Conservation (phyloP, 345 rosid genomes). For the Capsella bursapastoris region DNA sequence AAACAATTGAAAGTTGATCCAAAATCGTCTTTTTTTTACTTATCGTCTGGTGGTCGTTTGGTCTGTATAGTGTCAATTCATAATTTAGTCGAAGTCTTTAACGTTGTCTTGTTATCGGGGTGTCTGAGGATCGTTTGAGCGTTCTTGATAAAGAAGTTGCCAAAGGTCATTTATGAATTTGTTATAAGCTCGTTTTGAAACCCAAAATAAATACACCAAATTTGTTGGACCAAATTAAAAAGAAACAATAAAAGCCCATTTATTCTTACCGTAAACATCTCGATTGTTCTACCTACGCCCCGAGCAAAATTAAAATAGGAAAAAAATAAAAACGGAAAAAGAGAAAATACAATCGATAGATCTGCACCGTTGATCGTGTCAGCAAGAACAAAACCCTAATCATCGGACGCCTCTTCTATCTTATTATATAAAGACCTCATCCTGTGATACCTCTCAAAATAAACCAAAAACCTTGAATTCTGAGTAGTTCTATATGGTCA, state of each 20-base stretch:
- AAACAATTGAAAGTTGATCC: neutral
- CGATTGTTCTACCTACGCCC: conserved; percentile 27
- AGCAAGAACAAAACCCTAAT: conserved; percentile 37
- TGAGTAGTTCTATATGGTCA: neutral
- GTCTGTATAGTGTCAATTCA: neutral
- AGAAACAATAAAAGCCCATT: conserved; percentile 17
- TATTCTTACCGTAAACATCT: neutral
- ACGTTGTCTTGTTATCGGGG: neutral
- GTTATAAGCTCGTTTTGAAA: neutral
- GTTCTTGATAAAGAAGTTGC: neutral
- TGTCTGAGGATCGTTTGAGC: neutral
- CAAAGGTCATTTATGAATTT: neutral
- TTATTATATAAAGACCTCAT: neutral
- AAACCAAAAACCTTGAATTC: neutral
- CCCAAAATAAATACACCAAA: neutral
- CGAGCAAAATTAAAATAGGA: neutral
- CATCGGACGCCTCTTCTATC: conserved; percentile 33
- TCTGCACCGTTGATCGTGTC: conserved; percentile 31
- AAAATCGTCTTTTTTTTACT: too few species aligned
- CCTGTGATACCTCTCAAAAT: rapidly evolving
- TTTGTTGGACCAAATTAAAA: neutral
- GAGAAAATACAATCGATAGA: neutral
- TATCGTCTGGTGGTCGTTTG: neutral
- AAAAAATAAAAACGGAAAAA: too few species aligned
- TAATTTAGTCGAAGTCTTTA: neutral